Base-by-base conservation (phyloP, 2,329 filamentous ascomycete genomes). In the Phyllachora maydis region DNA sequence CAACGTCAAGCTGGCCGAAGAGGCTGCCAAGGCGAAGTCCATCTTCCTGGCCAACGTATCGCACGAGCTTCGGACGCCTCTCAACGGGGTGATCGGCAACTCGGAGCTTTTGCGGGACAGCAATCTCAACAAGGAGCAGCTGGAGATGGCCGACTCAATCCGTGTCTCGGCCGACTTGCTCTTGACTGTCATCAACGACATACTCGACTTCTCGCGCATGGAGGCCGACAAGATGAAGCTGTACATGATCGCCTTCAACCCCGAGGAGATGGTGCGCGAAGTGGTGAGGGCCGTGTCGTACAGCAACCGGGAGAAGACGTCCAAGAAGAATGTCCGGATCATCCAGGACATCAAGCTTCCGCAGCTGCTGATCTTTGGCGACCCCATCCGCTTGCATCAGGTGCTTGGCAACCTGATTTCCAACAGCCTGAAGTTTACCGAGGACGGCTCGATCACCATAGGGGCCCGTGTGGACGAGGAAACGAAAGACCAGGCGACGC, bases 351-450 rank as follows among this genome's bases (percentile, higher is more conserved):
- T 92, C 39, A 71, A 67, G 24, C 43, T 73, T 18, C 66, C 83
- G 9, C 67, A 85, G 2, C 71, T 93, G 51, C 54, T 73, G 21
- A 68, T 70, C 31, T 65, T 64, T 26, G 68, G 68, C 9, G 68
- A 74, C 30, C 67, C 68, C 0, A 69, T 72, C 28, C 60, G 68
- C 16, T 51, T 74, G 11, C 67, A 73, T 31, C 68, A 74, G 41
- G 67, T 73, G 1, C 50, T 73, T 4, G 77, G 78, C 34, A 93
- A 93, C 38, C 60, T 93, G 14, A 75, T 93, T 20, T 77, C 76
- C 31, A 93, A 93, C 51, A 85, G 77, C 39, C 73, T 92, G 46
- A 93, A 93, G 42, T 93, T 93, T 41, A 93, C 83, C 0, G 76
- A 83, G 27, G 64, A 73, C 28, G 83, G 83, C 1, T 77, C 74